Conservation (phyloP, 768 basidiomycete genomes). For the Boletus sp. region DNA sequence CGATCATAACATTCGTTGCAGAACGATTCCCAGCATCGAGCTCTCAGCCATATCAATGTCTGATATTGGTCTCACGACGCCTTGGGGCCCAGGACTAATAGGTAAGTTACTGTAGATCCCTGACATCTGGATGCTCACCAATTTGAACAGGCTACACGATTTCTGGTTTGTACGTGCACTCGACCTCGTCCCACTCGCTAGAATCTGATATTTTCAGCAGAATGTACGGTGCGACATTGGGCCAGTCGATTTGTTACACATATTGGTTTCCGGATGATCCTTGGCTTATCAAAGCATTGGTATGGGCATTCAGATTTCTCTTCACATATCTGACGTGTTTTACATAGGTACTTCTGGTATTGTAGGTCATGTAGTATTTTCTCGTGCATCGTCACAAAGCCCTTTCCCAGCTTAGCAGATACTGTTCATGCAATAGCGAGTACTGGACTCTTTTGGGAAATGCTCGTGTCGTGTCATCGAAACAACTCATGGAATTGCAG, state of each 20-base stretch:
- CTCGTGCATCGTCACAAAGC: background rate
- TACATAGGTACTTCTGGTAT: background rate
- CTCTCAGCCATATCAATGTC: background rate
- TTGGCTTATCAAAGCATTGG: background rate
- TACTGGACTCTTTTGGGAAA: background rate
- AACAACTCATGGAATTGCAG: background rate
- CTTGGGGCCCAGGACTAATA: conserved; percentile 1
- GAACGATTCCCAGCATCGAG: background rate
- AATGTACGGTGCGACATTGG: conserved; percentile 14
- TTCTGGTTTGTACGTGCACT: conserved; percentile 1
- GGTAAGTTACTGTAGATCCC: background rate
- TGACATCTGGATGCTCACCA: background rate
- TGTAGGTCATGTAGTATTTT: background rate
- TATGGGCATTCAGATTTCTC: background rate
- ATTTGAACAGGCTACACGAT: conserved; percentile 1
- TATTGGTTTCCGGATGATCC: conserved; percentile 12
- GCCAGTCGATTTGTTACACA: conserved; percentile 5
- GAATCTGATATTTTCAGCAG: background rate
- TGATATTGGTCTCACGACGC: background rate
- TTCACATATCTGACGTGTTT: background rate
- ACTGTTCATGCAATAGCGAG: conserved; percentile 3
- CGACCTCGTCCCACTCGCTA: background rate
- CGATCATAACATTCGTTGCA: background rate
- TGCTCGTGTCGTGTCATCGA: conserved; percentile 2
- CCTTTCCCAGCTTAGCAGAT: conserved; percentile 1